A percentile compares a stretch with the other conserved stretches of the same genome.
Conservation (phyloP, 2,329 filamentous ascomycete genomes). For the Madurella mycetomatis region DNA sequence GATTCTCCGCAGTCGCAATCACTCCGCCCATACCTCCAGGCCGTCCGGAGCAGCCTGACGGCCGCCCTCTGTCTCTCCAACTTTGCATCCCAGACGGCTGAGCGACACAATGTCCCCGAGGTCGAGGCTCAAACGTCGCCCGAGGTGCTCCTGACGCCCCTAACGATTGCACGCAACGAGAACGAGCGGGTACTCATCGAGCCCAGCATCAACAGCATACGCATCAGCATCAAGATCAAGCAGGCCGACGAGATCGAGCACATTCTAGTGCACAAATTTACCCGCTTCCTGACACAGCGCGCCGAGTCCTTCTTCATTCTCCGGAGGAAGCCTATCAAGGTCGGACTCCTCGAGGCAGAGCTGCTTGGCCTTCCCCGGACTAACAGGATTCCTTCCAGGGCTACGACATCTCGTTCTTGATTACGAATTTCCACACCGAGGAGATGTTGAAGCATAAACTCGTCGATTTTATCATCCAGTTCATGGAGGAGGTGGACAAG, state of each 20-base stretch:
- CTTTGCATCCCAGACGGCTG: constrained; percentile 94
- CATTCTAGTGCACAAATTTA: constrained; percentile 98
- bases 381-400: constrained; percentile 51
- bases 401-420: constrained; percentile 97
- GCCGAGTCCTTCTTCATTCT: constrained; percentile 97
- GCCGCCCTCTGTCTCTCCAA: constrained; percentile 91
- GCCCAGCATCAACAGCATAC: constrained; percentile 93
- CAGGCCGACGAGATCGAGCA: constrained; percentile 98
- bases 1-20: constrained; percentile 72
- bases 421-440: constrained; percentile 98
- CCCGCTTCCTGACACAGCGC: constrained; percentile 89
- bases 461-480: constrained; percentile 98
- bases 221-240: constrained; percentile 98
- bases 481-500: constrained; percentile 99
- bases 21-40: constrained; percentile 91
- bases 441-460: constrained; percentile 99
- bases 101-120: constrained; percentile 97
- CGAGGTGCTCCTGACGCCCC: constrained; percentile 86
- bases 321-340: constrained; percentile 90
- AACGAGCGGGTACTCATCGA: constrained; percentile 96
- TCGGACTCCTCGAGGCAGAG: constrained; percentile 33
- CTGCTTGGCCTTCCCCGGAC: constrained; percentile 3
- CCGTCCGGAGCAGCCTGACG: constrained; percentile 89
- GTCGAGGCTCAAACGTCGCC: constrained; percentile 91
- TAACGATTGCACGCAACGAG: constrained; percentile 90